phyloP scores from a whole-genome alignment of 106 monocot genomes.

The Dendrobium nobile region DNA sequence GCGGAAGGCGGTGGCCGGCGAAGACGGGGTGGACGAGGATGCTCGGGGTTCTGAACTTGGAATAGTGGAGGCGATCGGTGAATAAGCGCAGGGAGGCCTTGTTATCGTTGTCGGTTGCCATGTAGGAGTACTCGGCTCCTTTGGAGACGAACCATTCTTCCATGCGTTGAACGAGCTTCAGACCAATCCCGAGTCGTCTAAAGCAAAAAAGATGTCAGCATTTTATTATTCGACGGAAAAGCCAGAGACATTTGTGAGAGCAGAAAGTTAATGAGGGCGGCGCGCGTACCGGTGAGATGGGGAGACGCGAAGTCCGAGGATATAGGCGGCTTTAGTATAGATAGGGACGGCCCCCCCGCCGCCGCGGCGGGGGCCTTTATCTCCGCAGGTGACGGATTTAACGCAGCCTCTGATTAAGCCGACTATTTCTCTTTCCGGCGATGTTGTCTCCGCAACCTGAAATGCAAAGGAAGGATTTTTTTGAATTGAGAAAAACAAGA shows the following conservation, averaged over 20 bases:
- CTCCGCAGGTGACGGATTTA: slow-evolving; percentile 58
- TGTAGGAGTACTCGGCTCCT: slow-evolving; percentile 77
- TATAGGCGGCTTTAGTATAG: slow-evolving; percentile 45
- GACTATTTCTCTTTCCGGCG: slow-evolving; percentile 33
- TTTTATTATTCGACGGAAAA: background rate
- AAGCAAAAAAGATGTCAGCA: background rate
- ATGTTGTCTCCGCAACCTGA: slow-evolving; percentile 51
- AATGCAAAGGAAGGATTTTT: background rate
- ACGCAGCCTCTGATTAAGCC: slow-evolving; percentile 66
- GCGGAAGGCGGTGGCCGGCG: slow-evolving; percentile 32
- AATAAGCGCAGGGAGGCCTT: slow-evolving; percentile 55
- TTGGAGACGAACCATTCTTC: slow-evolving; percentile 58
- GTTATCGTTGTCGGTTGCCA: slow-evolving; percentile 81
- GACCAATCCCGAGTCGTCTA: slow-evolving; percentile 58
- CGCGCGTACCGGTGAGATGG: slow-evolving; percentile 37
- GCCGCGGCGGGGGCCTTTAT: slow-evolving; percentile 17
- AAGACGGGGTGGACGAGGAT: slow-evolving; percentile 78
- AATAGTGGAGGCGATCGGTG: slow-evolving; percentile 51
- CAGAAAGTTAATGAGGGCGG: no score
- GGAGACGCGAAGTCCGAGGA: slow-evolving; percentile 72
- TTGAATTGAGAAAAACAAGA: background rate
- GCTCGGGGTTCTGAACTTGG: slow-evolving; percentile 65
- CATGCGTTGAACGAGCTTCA: slow-evolving; percentile 38
- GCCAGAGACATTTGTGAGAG: background rate
- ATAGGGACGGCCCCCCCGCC: slow-evolving; percentile 15